Base-by-base conservation (phyloP, 495 filamentous ascomycete genomes). In the Wilcoxina mikolae region DNA sequence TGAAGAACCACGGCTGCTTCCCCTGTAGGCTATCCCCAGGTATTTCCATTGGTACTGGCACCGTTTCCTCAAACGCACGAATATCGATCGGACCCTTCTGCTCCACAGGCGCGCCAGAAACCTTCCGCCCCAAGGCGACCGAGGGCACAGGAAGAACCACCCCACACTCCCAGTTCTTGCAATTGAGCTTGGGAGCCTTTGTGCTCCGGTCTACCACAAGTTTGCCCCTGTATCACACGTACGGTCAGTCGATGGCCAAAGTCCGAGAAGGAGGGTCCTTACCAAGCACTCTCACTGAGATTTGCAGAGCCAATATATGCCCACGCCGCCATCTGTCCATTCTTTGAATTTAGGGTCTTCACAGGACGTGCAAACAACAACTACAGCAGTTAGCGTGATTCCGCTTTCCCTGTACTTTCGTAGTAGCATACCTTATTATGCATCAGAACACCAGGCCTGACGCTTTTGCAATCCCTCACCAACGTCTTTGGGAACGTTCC, bases 151-250 rank as follows among this genome's bases (percentile, higher is more conserved):
- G 80, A 10, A 94, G 57, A 2, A 98, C 24, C 0, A 98, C 87
- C 2, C 91, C 91, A 58, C 87, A 95, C 68, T 98, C 91, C 91
- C 91, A 98, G 67, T 96, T 98, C 11, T 84, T 79, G 64, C 83
- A 87, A 54, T 80, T 91, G 18, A 96, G 68, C 59, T 88, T 94
- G 0, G 78, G 75, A 20, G 70, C 56, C 46, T 81, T 80, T 0
- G 75, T 82, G 0, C 56, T 64, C 29, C 74, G 76, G 48, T 90
- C 85, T 51, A 80, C 78, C 35, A 78, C 74, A 1, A 93, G 69
- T 25, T 79, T 81, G 0, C 87, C 87, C 64, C 64, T 65, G 24
- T 18, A 10, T 2, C 15, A 2, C n/a, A n/a, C n/a, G n/a, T n/a
- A n/a, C 15, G 18, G 12, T 39, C 4, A 58, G 25, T n/a, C 29